These are phyloP conservation scores for Auricularia sp. DNA, from an alignment of 768 basidiomycete genomes.

Conservation along the genomic window DNA sequence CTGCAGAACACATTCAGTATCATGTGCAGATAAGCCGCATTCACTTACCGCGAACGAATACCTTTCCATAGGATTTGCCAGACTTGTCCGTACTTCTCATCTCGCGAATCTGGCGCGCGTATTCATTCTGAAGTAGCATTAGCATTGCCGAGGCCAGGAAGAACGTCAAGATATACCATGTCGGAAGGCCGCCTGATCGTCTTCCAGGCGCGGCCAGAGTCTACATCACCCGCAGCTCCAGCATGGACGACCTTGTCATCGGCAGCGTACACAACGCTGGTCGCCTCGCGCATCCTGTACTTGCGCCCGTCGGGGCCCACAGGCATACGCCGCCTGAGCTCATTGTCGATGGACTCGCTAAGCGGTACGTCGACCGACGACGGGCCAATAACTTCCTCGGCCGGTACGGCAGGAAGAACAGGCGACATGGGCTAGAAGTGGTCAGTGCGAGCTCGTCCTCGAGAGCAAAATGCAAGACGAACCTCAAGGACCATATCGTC, in stretches of 20 bases:
- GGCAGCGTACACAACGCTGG: slow-evolving; percentile 71
- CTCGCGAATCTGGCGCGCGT: slow-evolving; percentile 81
- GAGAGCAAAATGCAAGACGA: neutral
- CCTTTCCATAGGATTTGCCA: slow-evolving; percentile 80
- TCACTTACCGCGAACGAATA: slow-evolving; percentile 78
- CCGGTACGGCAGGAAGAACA: neutral
- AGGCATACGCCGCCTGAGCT: neutral
- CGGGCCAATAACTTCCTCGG: neutral
- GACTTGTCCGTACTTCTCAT: slow-evolving; percentile 65
- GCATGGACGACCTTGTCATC: slow-evolving; percentile 61
- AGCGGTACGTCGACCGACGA: slow-evolving; percentile 5
- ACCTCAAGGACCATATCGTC: slow-evolving; percentile 23
- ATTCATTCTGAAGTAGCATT: slow-evolving; percentile 60
- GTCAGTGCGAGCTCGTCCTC: neutral
- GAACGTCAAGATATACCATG: slow-evolving; percentile 50
- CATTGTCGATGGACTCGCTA: slow-evolving; percentile 6
- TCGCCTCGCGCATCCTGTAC: slow-evolving; percentile 74
- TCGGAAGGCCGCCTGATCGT: slow-evolving; percentile 83
- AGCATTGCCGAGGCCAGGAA: neutral
- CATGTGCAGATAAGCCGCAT: neutral
- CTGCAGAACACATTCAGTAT: slow-evolving; percentile 28
- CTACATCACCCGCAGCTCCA: slow-evolving; percentile 69
- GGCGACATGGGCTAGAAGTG: neutral
- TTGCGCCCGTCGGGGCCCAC: slow-evolving; percentile 31
- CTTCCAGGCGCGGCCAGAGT: slow-evolving; percentile 75